Evolutionary conservation across 2,329 filamentous ascomycete species (phyloP).

Genomic region (Colletotrichum falcatum): DNA sequence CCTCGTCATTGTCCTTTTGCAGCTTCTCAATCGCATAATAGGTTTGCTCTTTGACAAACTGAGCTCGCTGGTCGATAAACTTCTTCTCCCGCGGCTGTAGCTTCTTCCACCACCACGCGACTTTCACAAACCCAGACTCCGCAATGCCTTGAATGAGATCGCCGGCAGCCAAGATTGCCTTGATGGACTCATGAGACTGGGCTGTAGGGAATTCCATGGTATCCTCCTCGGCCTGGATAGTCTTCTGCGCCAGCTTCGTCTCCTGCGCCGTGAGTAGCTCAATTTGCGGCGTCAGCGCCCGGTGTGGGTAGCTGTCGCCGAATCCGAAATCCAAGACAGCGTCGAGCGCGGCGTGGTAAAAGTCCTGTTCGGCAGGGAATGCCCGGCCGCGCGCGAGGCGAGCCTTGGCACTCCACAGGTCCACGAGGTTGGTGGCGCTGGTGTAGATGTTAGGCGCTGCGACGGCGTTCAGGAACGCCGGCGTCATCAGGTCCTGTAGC

Average conservation of each 20-base stretch:
- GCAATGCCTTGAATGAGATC: background rate
- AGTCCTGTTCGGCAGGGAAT: slow-evolving; percentile 47
- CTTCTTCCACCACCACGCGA: slow-evolving; percentile 7
- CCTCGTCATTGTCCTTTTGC: background rate
- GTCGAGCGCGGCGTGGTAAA: slow-evolving; percentile 49
- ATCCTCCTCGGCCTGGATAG: too few species aligned
- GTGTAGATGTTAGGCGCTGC: slow-evolving; percentile 50
- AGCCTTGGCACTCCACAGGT: slow-evolving; percentile 50
- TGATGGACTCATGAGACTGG: background rate
- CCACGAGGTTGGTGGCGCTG: slow-evolving; percentile 46
- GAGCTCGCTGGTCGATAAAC: background rate
- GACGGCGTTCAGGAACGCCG: slow-evolving; percentile 49
- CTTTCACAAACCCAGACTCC: background rate
- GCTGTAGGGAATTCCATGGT: background rate
- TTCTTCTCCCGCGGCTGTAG: background rate
- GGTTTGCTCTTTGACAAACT: slow-evolving; percentile 1
- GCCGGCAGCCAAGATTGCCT: background rate
- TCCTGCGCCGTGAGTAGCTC: background rate
- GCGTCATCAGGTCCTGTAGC: slow-evolving; percentile 54
- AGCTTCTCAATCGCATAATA: background rate
- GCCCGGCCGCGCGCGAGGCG: slow-evolving; percentile 47
- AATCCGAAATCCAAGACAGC: slow-evolving; percentile 48
- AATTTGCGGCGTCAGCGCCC: background rate
- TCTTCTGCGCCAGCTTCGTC: background rate
- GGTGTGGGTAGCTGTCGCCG: slow-evolving; percentile 28